Evolutionary conservation across 768 basidiomycete species (phyloP).

Genomic region (Steccherinum ochraceum): DNA sequence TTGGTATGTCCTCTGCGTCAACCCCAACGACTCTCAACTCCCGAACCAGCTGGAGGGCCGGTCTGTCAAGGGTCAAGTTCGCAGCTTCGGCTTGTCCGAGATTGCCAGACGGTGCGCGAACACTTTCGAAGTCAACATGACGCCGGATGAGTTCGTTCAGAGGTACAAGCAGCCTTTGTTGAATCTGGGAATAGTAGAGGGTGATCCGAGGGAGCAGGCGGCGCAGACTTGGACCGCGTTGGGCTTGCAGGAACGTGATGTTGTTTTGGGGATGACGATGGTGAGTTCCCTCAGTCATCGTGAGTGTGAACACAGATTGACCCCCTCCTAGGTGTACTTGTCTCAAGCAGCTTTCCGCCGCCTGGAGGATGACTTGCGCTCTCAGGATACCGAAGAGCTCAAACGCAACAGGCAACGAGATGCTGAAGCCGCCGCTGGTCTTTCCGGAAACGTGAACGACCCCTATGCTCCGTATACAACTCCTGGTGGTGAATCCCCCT

Average conservation of each 20-base stretch:
- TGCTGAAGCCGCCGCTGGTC: constrained; percentile 65
- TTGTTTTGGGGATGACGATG: constrained; percentile 81
- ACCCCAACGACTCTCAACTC: constrained; percentile 92
- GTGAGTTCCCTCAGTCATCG: constrained; percentile 30
- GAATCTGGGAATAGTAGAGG: constrained; percentile 51
- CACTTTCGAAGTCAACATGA: constrained; percentile 81
- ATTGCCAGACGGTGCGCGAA: constrained; percentile 61
- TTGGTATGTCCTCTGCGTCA: constrained; percentile 91
- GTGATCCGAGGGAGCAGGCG: constrained; percentile 51
- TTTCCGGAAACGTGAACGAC: constrained; percentile 51
- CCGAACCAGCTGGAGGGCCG: constrained; percentile 92
- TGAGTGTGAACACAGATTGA: constrained; percentile 3
- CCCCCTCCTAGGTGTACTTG: constrained; percentile 69
- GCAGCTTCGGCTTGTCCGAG: constrained; percentile 73
- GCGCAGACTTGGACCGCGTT: constrained; percentile 52
- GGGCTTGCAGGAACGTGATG: constrained; percentile 58
- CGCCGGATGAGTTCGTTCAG: constrained; percentile 78
- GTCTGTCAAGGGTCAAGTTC: constrained; percentile 87
- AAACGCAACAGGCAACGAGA: constrained; percentile 75
- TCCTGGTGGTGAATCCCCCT: constrained; percentile 40
- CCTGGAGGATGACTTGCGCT: constrained; percentile 82
- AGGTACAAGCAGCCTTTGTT: constrained; percentile 70
- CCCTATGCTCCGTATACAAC: constrained; percentile 75
- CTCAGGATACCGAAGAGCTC: constrained; percentile 80
- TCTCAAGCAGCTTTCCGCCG: constrained; percentile 80